These are phyloP conservation scores for Penicillium paneum DNA, from an alignment of 2,329 filamentous ascomycete genomes.

Conservation along the genomic window DNA sequence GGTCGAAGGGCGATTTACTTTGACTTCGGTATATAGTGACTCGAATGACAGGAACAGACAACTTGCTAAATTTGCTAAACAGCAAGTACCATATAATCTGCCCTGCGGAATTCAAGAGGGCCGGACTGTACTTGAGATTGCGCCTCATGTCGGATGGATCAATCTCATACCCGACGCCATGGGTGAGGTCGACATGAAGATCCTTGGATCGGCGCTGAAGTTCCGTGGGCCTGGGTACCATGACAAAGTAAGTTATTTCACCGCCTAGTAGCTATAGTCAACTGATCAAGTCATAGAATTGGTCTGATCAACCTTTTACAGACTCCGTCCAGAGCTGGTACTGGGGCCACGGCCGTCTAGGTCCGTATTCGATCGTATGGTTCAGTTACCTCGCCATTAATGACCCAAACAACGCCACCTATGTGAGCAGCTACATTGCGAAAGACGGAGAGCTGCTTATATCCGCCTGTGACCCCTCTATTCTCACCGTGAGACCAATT, in stretches of 20 bases:
- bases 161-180: constrained; percentile 38
- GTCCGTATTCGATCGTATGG: constrained; percentile 47
- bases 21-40: constrained; percentile 12
- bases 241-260: constrained; percentile 38
- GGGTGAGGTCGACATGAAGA: constrained; percentile 29
- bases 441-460: constrained; percentile 27
- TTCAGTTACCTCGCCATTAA: constrained; percentile 33
- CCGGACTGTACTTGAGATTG: constrained; percentile 10
- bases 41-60: not conserved
- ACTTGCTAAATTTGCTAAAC: too few relatives aligned
- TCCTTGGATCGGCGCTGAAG: constrained; percentile 29
- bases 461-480: constrained; percentile 22
- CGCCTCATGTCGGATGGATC: constrained; percentile 40
- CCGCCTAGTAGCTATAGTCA: not conserved
- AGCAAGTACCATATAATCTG: constrained; percentile 11
- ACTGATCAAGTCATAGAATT: constrained; percentile 35
- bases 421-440: constrained; percentile 32
- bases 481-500: constrained; percentile 14
- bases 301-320: constrained; percentile 40
- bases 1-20: constrained; percentile 11
- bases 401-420: constrained; percentile 24
- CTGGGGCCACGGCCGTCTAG: constrained; percentile 47
- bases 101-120: constrained; percentile 15
- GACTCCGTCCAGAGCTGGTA: constrained; percentile 39
- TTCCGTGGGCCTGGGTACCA: constrained; percentile 46